phyloP scores from a whole-genome alignment of 1,284 basidiomycete species.

The Tremellales sp. region DNA sequence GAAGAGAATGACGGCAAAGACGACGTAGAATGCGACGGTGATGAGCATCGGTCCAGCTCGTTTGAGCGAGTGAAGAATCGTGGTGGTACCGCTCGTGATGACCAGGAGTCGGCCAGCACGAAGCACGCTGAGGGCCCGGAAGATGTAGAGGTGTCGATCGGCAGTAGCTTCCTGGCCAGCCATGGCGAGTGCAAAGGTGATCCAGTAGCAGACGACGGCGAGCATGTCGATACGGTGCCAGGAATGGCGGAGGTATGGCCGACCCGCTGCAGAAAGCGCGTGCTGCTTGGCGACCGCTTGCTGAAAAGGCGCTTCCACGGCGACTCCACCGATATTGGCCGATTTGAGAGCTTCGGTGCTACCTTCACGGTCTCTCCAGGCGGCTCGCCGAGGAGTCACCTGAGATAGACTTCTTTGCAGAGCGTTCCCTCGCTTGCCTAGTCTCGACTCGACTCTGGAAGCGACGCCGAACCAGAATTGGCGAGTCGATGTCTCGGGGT shows the following conservation, averaged over 20 bases:
- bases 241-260: slow-evolving; percentile 84
- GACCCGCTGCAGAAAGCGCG: slow-evolving; percentile 37
- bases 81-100: slow-evolving; percentile 88
- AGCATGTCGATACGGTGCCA: slow-evolving; percentile 91
- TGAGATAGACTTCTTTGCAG: slow-evolving; percentile 14
- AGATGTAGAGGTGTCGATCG: slow-evolving; percentile 72
- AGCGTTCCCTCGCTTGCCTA: slow-evolving; percentile 9
- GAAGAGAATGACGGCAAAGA: slow-evolving; percentile 86
- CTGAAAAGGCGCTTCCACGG: slow-evolving; percentile 51
- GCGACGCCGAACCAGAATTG: slow-evolving; percentile 55
- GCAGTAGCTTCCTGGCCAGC: slow-evolving; percentile 62
- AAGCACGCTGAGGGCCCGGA: slow-evolving; percentile 84
- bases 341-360: neutral
- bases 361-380: neutral
- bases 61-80: slow-evolving; percentile 91
- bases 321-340: neutral
- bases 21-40: slow-evolving; percentile 83
- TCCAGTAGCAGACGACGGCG: slow-evolving; percentile 59
- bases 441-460: slow-evolving; percentile 6
- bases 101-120: slow-evolving; percentile 78
- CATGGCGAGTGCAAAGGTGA: slow-evolving; percentile 66
- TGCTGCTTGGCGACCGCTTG: slow-evolving; percentile 50
- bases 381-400: neutral
- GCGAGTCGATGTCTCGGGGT: slow-evolving; percentile 66
- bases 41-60: slow-evolving; percentile 80